Evolutionary conservation across 2,329 filamentous ascomycete genomes (phyloP), one percentile per base, ranked within the genome.

Genomic region (Pseudogymnoascus destructans): DNA sequence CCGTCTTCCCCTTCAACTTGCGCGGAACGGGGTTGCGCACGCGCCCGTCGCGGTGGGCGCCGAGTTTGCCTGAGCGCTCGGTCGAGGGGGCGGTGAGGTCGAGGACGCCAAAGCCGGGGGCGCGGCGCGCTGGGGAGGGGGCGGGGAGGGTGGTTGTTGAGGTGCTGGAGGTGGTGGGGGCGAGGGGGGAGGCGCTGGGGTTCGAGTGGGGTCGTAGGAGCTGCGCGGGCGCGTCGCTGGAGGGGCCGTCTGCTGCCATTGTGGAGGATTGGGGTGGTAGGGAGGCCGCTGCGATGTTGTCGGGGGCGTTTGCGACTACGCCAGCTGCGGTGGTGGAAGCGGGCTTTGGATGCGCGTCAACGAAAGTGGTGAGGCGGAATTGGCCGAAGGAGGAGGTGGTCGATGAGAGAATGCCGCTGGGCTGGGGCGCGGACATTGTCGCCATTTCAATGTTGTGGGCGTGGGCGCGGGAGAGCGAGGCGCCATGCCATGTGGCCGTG

Each of bases 1-100:
- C 75, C 17, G 78, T 77, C 63, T 77, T 79, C 60, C 79, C 79
- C 66, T 83, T 81, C 58, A 84, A 71, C 67, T 82, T 84, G 68
- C 76, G 81, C 3, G 82, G 81, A 1, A 84, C 75, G 1, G 80
- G 78, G 61, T 82, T 82, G 59, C 78, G 70, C 11, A 79, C 73
- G 21, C 77, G 73, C 42, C 76, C 76, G 66, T 80, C 77, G 30
- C 72, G 69, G 40, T 69, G 73, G 62, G 71, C 70, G 5, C 67
- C 66, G 17, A 70, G 61, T 23, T 67, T 64, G 3, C 65, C 66
- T 40, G 54, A 56, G 32, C 36, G 55, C 49, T 33, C 21, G 13
- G 27, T 17, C 1, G 63, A 59, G 15, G 81, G 79, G 63, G 79
- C 75, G 58, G 73, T 75, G 66, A 81, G 78, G 68, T 84, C 81